Conservation (phyloP, 352 stramenopile genomes). For the Aphanomyces astaci region DNA sequence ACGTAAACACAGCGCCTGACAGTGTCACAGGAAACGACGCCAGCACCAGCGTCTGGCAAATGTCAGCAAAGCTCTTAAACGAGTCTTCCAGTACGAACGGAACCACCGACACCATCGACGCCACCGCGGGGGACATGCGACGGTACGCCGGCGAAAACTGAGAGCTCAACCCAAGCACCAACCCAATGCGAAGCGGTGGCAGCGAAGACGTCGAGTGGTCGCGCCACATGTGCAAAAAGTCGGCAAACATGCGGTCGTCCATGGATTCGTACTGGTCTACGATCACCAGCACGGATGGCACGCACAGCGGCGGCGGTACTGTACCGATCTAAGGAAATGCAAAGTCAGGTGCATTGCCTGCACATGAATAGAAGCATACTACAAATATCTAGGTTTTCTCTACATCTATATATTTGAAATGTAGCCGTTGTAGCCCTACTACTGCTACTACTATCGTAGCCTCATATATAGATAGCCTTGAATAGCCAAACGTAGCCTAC, state of each 20-base stretch:
- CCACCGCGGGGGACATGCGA: constrained; percentile 48
- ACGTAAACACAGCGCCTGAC: constrained; percentile 38
- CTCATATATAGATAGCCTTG: too few species aligned
- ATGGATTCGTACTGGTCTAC: constrained; percentile 72
- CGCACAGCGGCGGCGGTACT: not conserved
- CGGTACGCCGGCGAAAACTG: constrained; percentile 54
- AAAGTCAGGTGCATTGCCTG: too few species aligned
- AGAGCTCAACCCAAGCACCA: constrained; percentile 63
- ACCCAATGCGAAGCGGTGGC: constrained; percentile 31
- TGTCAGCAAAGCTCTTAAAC: constrained; percentile 61
- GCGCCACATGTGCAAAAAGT: constrained; percentile 69
- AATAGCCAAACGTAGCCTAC: too few species aligned
- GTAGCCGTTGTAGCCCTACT: too few species aligned
- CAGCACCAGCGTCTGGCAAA: constrained; percentile 63
- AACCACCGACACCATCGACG: constrained; percentile 50
- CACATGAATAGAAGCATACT: too few species aligned
- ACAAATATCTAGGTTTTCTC: too few species aligned
- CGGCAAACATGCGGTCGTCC: constrained; percentile 41
- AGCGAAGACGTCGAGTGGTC: constrained; percentile 30
- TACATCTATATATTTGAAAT: too few species aligned
- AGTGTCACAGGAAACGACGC: constrained; percentile 49
- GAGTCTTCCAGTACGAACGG: constrained; percentile 76
- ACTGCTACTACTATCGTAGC: too few species aligned
- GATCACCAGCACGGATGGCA: constrained; percentile 35
- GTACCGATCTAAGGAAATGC: too few species aligned